These are phyloP conservation scores for Rhododendron molle DNA, from an alignment of 148 eudicot species.

Conservation along the genomic window DNA sequence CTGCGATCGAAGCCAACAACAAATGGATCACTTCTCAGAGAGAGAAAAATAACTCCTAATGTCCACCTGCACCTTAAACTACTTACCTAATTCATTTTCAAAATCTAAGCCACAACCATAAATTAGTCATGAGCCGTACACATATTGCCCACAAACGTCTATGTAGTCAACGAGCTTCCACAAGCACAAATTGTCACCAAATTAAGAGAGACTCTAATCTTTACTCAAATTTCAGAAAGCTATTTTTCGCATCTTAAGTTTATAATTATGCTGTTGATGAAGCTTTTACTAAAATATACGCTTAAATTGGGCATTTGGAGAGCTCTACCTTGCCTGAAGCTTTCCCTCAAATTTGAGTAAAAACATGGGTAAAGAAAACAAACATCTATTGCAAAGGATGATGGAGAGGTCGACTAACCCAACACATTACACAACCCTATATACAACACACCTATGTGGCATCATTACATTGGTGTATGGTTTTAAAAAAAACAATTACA, in stretches of 20 bases:
- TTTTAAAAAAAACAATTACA: too few species aligned
- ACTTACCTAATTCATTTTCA: background rate
- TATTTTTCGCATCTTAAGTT: background rate
- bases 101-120: background rate
- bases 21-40: background rate
- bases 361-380: background rate
- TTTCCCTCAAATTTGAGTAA: background rate
- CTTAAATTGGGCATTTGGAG: background rate
- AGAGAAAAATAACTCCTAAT: background rate
- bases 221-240: background rate
- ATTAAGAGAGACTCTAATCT: background rate
- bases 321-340: background rate
- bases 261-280: background rate
- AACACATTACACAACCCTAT: background rate
- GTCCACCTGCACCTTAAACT: background rate
- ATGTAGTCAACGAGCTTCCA: background rate
- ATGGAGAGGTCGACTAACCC: background rate
- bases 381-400: background rate
- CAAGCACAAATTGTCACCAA: background rate
- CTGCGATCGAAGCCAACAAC: background rate
- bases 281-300: background rate
- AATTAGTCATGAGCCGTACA: background rate
- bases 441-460: too few species aligned
- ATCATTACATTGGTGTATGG: too few species aligned
- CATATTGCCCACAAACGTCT: background rate